Percentiles rank a stretch among this genome's conserved stretches.
These are phyloP conservation scores for Eimeria maxima DNA, from an alignment of 169 alveolate species.

Conservation along the genomic window DNA sequence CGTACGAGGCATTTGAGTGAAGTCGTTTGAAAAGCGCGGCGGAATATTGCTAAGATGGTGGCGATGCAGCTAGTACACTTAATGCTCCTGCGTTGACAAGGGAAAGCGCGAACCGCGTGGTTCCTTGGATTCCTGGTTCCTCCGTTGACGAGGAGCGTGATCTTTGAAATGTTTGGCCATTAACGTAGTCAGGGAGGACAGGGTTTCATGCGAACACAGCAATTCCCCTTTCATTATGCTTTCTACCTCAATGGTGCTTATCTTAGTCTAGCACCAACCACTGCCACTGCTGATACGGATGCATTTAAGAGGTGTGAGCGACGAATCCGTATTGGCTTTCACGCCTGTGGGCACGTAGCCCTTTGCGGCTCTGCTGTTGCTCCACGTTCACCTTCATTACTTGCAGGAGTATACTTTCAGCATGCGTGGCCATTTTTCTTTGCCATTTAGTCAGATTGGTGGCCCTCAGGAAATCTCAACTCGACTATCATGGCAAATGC, in stretches of 20 bases:
- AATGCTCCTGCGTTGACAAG: not conserved
- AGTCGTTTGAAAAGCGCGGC: not conserved
- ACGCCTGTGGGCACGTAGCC: not conserved
- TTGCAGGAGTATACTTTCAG: not conserved
- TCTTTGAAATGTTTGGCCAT: not conserved
- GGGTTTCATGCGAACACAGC: not conserved
- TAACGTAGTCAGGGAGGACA: not conserved
- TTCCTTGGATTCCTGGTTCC: not conserved
- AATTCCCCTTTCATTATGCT: not conserved
- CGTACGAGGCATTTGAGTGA: not conserved
- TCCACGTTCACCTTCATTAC: not conserved
- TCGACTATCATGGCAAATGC: not conserved
- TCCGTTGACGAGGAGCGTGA: slow-evolving; percentile 17
- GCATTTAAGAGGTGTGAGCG: not conserved
- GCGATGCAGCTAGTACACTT: not conserved
- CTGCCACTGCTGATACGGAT: not conserved
- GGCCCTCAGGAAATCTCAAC: not conserved
- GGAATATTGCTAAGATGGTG: not conserved
- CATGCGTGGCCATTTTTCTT: not conserved
- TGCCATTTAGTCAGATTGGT: not conserved
- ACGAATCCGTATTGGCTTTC: not conserved
- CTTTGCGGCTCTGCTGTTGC: not conserved
- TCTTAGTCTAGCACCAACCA: not conserved
- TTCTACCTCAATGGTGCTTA: not conserved
- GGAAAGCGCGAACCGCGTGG: not conserved